phyloP scores from a whole-genome alignment of 1,284 basidiomycete species.

The Mycena sp. region DNA sequence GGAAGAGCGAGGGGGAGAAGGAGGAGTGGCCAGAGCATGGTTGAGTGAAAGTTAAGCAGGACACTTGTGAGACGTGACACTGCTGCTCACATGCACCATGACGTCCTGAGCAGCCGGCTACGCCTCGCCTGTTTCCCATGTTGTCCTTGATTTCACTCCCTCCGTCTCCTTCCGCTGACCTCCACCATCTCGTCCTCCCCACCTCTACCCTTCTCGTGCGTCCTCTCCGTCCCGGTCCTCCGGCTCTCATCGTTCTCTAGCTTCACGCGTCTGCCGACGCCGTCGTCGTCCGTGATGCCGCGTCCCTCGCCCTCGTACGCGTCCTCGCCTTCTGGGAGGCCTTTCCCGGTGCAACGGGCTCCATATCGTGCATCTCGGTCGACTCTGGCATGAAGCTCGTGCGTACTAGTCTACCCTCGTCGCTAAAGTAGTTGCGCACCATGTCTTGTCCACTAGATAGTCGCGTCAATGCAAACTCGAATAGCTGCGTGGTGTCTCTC shows the following conservation, averaged over 20 bases:
- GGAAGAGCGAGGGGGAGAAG: constrained; percentile 30
- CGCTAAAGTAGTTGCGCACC: constrained; percentile 22
- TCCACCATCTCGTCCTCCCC: constrained; percentile 66
- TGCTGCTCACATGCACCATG: too few relatives aligned
- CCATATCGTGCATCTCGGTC: constrained; percentile 70
- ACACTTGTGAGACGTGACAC: too few relatives aligned
- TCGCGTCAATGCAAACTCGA: constrained; percentile 70
- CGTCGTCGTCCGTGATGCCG: constrained; percentile 74
- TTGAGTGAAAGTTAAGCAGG: constrained; percentile 1
- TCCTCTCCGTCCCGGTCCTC: neutral
- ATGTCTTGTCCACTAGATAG: constrained; percentile 57
- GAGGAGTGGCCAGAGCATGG: constrained; percentile 10
- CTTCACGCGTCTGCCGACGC: constrained; percentile 77
- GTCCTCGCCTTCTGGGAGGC: constrained; percentile 81
- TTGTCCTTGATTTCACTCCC: constrained; percentile 56
- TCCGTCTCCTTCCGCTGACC: constrained; percentile 54
- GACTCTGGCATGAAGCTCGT: constrained; percentile 84
- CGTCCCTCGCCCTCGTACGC: constrained; percentile 65
- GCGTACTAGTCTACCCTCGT: constrained; percentile 41
- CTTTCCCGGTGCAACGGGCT: constrained; percentile 65
- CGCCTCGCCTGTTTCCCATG: too few relatives aligned
- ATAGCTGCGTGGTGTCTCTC: constrained; percentile 81
- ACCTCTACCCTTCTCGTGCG: constrained; percentile 64
- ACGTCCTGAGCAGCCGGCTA: too few relatives aligned
- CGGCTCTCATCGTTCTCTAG: constrained; percentile 46